Base-by-base conservation (phyloP, 305 asterid genomes). In the Rubia occidens region DNA sequence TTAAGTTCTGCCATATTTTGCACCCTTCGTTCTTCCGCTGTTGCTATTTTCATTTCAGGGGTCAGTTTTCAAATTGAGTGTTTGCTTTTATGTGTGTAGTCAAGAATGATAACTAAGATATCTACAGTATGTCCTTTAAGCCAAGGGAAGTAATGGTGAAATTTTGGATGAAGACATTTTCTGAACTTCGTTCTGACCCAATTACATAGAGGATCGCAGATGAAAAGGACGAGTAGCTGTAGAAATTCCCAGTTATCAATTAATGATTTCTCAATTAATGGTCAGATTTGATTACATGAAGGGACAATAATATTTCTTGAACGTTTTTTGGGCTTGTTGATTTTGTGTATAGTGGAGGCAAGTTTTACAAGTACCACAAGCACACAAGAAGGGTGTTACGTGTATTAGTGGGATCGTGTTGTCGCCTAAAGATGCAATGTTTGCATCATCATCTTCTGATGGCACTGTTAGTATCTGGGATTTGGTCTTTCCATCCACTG, bases 381-480 rank as follows among this genome's bases (percentile, higher is more conserved):
- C 85, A 68, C 98, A 90, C 79, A 87, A 83, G 62, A 93, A 87
- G 73, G 95, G 98, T 37, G 96, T 93, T 55, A 90, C 96, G 11
- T 93, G 97, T 90, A 82, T 93, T 66, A 79, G 90, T 62, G 88
- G 89, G 35, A 67, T 90, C 74, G 78, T 88, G 85, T 59, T 86
- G 69, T 90, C 96, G 62, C 78, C 74, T 20, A 76, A 81, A 53
- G 87, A 82, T 11, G 90, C 86, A 64, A 64, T 90, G 72, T 87
- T 87, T 79, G 96, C 91, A 69, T 93, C 98, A 63, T 85, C 97
- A 67, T 88, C 97, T 69, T 90, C 97, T 43, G 98, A 90, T 81
- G 90, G 97, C 66, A 78, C 72, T 11, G 94, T 88, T 66, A 86
- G 83, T 67, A 63, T 93, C 65, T 90, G 98, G 95, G 89, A 86